Base-by-base conservation (phyloP, 768 basidiomycete genomes). In the Trametes meyenii region DNA sequence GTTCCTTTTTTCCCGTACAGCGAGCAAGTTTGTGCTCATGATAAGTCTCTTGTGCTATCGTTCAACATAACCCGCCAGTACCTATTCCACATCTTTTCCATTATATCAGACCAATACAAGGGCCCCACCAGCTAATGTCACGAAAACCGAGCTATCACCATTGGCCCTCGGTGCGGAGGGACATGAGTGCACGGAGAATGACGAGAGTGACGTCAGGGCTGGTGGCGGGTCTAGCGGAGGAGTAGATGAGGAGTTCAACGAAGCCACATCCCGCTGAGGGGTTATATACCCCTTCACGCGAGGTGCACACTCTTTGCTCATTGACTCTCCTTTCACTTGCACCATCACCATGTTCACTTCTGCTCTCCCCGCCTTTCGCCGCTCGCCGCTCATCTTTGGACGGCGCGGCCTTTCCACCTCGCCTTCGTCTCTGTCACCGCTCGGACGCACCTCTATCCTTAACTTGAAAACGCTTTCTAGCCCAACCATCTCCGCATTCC, bases 141-240 rank as follows among this genome's bases (percentile, higher is more conserved):
- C n/a, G n/a, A 33, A 33, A 3, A 33, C 3, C 29, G 8, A 33
- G 29, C 10, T 5, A 11, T 45, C 4, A 19, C 21, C 8, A 19
- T 19, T 14, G 21, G 35, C 12, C n/a, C n/a, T n/a, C n/a, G n/a
- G n/a, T n/a, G 44, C 39, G 55, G 35, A 16, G n/a, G 17, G 35
- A 55, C 26, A n/a, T n/a, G 44, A 16, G 55, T n/a, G 40, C 26
- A 59, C 21, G 29, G 26, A 1, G 44, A 33, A 63, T 58, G 62
- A 63, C 56, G 62, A 55, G 44, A 26, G 29, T 63, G 62, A 63
- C 62, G 62, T 63, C 62, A 63, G 56, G 48, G 55, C 14, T 19
- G 11, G 23, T 6, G n/a, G 46, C 58, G 61, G 61, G 33, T 46
- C 50, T 11, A 17, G 23, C 26, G 49, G 53, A 50, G 56, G 56